Percentiles rank a stretch among this genome's conserved stretches.
Evolutionary conservation across 768 basidiomycete species (phyloP).

Genomic region (Tylopilus intermedius): DNA sequence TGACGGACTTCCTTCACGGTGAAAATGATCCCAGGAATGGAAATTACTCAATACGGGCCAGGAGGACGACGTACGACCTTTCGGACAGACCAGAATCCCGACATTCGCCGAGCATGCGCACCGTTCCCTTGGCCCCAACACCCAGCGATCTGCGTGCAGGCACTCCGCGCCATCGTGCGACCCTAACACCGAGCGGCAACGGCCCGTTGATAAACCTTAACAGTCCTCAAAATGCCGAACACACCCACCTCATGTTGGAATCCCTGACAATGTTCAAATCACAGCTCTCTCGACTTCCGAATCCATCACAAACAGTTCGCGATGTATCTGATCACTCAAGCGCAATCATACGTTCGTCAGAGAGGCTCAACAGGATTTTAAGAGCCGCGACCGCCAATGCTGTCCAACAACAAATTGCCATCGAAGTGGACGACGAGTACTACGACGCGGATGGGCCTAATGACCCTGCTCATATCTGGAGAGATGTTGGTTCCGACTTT

Average conservation of each 20-base stretch:
- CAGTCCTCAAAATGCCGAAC: constrained; percentile 42
- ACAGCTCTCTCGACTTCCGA: constrained; percentile 53
- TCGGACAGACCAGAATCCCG: constrained; percentile 21
- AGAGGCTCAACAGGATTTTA: constrained; percentile 60
- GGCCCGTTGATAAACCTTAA: constrained; percentile 10
- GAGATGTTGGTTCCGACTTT: constrained; percentile 63
- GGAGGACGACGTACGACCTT: constrained; percentile 23
- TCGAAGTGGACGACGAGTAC: constrained; percentile 57
- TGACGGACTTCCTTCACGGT: constrained; percentile 44
- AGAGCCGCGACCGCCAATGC: constrained; percentile 52
- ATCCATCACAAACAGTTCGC: constrained; percentile 38
- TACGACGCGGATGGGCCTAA: constrained; percentile 22
- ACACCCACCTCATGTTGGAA: constrained; percentile 66
- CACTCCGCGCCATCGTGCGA: constrained; percentile 12
- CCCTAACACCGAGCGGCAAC: constrained; percentile 16
- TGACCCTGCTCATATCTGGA: constrained; percentile 58
- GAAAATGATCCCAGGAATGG: constrained; percentile 14
- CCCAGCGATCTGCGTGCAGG: constrained; percentile 15
- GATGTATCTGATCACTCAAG: constrained; percentile 62
- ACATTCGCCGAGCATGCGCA: constrained; percentile 11
- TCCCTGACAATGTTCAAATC: constrained; percentile 66
- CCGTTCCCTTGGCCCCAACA: constrained; percentile 12
- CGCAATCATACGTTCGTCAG: constrained; percentile 59
- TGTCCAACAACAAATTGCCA: constrained; percentile 68
- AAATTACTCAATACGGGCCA: constrained; percentile 16